Conservation (phyloP, 2,329 filamentous ascomycete genomes). For the Fusarium sp. region DNA sequence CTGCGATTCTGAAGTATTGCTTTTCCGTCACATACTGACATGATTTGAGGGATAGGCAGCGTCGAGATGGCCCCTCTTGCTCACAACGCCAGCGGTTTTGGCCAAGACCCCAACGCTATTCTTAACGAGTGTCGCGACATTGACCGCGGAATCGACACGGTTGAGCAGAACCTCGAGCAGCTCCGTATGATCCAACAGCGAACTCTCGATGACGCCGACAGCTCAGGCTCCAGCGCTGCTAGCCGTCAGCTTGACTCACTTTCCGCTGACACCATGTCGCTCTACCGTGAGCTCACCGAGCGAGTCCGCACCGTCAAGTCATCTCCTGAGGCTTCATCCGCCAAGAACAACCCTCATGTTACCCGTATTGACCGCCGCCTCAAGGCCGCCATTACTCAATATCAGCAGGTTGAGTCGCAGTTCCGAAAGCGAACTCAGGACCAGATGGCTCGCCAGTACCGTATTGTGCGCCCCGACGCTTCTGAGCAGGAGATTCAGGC, state of each 20-base stretch:
- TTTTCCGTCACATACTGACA: slow-evolving; percentile 33
- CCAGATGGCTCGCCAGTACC: slow-evolving; percentile 89
- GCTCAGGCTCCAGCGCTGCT: slow-evolving; percentile 73
- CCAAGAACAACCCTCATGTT: slow-evolving; percentile 84
- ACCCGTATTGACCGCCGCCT: slow-evolving; percentile 83
- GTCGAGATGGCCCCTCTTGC: slow-evolving; percentile 80
- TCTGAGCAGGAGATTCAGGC: slow-evolving; percentile 81
- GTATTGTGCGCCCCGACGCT: slow-evolving; percentile 87
- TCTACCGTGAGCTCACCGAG: slow-evolving; percentile 83
- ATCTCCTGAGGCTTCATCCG: slow-evolving; percentile 78
- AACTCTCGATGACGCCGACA: slow-evolving; percentile 81
- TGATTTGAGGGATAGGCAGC: slow-evolving; percentile 57
- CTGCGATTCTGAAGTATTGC: not conserved
- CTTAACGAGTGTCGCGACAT: slow-evolving; percentile 88
- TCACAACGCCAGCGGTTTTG: slow-evolving; percentile 64
- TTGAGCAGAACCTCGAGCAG: slow-evolving; percentile 79
- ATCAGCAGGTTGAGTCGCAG: slow-evolving; percentile 82
- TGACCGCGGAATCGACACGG: slow-evolving; percentile 79
- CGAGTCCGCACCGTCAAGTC: slow-evolving; percentile 87
- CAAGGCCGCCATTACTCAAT: slow-evolving; percentile 83
- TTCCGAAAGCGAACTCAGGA: slow-evolving; percentile 86
- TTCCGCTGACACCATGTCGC: slow-evolving; percentile 83
- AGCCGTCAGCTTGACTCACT: slow-evolving; percentile 79
- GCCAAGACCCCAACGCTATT: slow-evolving; percentile 76
- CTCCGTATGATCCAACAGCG: slow-evolving; percentile 79